A percentile compares a stretch with the other conserved stretches of the same genome.
phyloP scores from a whole-genome alignment of 352 stramenopile genomes.

The Thalassiosira livingstoniorum region DNA sequence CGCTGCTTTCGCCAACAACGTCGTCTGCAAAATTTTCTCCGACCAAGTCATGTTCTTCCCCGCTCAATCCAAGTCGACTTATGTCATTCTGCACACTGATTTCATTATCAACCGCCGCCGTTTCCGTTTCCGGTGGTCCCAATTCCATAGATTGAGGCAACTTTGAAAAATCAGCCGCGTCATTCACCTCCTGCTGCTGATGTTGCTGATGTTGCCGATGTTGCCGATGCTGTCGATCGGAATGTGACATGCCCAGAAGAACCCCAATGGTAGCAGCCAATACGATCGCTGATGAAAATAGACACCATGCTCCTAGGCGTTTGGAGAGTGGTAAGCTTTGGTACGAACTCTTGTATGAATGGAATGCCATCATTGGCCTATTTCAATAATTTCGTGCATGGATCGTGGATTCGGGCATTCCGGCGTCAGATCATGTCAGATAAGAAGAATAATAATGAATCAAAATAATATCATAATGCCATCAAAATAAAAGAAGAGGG shows the following conservation, averaged over 20 bases:
- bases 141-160: background rate
- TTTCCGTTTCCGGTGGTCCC: too few species aligned
- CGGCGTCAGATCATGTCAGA: too few species aligned
- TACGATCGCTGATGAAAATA: background rate
- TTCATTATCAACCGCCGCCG: too few species aligned
- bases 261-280: background rate
- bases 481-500: background rate
- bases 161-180: background rate
- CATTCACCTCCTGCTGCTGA: background rate
- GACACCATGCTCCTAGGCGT: background rate
- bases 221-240: background rate
- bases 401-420: too few species aligned
- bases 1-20: too few species aligned
- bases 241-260: background rate
- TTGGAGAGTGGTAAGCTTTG: background rate
- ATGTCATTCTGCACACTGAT: too few species aligned
- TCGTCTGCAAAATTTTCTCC: background rate
- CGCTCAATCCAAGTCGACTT: too few species aligned
- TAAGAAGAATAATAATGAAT: too few species aligned
- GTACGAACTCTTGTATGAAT: too few species aligned
- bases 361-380: too few species aligned
- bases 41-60: too few species aligned
- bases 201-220: background rate
- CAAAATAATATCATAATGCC: background rate
- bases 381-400: too few species aligned